A percentile compares a stretch with the other conserved stretches of the same genome.
phyloP scores from a whole-genome alignment of 768 basidiomycete genomes.

The Dendrothele bispora region DNA sequence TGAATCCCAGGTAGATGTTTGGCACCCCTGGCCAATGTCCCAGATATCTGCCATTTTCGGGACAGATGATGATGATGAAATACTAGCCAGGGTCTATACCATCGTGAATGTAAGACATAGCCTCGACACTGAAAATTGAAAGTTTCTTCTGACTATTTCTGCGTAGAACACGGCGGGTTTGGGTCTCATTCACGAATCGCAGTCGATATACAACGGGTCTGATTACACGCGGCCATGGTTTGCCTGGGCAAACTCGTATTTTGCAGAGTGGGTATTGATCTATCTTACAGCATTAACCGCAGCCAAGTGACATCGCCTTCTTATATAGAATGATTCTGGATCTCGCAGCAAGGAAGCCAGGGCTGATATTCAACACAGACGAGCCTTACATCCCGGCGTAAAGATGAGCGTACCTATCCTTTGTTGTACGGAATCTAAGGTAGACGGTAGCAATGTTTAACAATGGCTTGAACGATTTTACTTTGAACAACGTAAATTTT shows the following conservation, averaged over 20 bases:
- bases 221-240: conserved; percentile 77
- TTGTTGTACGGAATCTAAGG: no score
- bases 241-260: conserved; percentile 84
- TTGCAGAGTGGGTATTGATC: conserved; percentile 48
- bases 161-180: conserved; percentile 68
- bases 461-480: no score
- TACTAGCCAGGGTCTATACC: conserved; percentile 57
- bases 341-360: conserved; percentile 71
- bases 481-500: no score
- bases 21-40: conserved; percentile 75
- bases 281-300: background rate
- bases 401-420: no score
- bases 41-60: conserved; percentile 74
- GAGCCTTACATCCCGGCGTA: conserved; percentile 58
- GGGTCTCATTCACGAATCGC: conserved; percentile 78
- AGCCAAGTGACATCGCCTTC: background rate
- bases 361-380: conserved; percentile 57
- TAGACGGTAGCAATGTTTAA: no score
- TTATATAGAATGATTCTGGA: conserved; percentile 60
- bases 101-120: conserved; percentile 63
- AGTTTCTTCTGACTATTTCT: conserved; percentile 5
- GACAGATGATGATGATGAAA: conserved; percentile 71
- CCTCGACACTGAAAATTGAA: background rate
- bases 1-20: conserved; percentile 41
- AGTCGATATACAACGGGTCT: conserved; percentile 55